Evolutionary conservation across 2,329 filamentous ascomycete genomes (phyloP), one percentile per base, ranked within the genome.

Genomic region (Nothopassalora personata): DNA sequence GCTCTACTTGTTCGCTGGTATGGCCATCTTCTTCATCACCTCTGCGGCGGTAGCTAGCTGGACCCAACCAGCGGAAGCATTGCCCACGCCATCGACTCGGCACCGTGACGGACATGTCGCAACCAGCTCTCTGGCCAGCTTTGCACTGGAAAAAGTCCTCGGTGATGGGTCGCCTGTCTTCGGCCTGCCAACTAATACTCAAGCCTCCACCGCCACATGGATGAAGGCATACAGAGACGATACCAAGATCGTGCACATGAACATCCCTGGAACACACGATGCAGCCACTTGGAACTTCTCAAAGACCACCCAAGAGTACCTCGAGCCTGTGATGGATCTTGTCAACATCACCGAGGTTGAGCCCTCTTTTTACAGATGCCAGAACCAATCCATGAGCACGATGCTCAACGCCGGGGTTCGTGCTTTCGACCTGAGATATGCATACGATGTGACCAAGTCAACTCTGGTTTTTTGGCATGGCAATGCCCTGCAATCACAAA

Each of bases 211-310:
- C 4, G 66, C 76, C 2, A 68, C 68, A 46, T 81, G 80, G 80
- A 82, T 82, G 80, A 71, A 72, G 27, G 56, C 49, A 0, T 72
- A 79, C 45, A 66, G 74, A 1, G 79, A 82, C 61, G 60, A 71
- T 13, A 79, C 73, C 0, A 72, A 66, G 3, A 62, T 82, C 0
- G 72, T 76, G 2, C 77, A 77, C 18, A 74, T 82, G 67, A 81
- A 78, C 62, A 77, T 82, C 43, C 80, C 80, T 2, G 80, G 80
- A 1, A 76, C 74, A 4, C 80, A 82, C 68, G 80, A 82, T 65
- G 73, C 75, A 4, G 75, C 77, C 1, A 81, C 80, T 0, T 82
- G 80, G 80, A 81, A 81, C 66, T 82, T 81, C 64, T 75, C 71
- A 10, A 68, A 71, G 27, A 68, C 70, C 0, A 79, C 76, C 0